Percentiles rank a stretch among this genome's conserved stretches.
Conservation (phyloP, 257 asterid genomes). For the Solanum ossicruentum region DNA sequence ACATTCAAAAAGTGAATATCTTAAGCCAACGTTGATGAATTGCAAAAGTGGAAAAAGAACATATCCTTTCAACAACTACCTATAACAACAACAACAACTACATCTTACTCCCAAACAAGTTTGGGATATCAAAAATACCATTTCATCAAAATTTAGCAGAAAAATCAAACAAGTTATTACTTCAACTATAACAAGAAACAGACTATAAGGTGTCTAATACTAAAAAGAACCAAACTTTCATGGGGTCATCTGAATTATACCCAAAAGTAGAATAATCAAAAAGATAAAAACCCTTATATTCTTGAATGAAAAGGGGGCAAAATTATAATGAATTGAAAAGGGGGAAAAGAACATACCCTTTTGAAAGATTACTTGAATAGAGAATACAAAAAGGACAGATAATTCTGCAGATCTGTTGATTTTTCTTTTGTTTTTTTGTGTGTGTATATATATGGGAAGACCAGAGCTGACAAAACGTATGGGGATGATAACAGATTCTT, state of each 20-base stretch:
- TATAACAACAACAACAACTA: not conserved
- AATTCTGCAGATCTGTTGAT: not conserved
- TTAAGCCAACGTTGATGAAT: not conserved
- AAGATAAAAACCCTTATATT: not conserved
- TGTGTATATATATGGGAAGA: not conserved
- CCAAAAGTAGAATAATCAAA: not conserved
- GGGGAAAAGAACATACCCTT: not conserved
- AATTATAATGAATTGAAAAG: not conserved
- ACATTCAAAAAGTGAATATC: not conserved
- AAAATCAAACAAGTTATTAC: not conserved
- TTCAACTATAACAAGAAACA: not conserved
- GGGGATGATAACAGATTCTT: not conserved
- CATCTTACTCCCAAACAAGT: not conserved
- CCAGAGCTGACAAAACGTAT: not conserved
- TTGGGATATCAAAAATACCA: not conserved
- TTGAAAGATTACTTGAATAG: not conserved
- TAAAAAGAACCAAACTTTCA: not conserved
- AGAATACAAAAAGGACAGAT: not conserved
- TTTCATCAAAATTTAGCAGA: not conserved
- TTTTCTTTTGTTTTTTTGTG: not conserved
- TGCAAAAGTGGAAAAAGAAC: not conserved
- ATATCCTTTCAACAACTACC: not conserved
- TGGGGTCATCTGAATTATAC: not conserved
- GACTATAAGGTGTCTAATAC: not conserved
- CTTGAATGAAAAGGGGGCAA: not conserved